Conservation (phyloP, 2,329 filamentous ascomycete species). For the Penicillium italicum region DNA sequence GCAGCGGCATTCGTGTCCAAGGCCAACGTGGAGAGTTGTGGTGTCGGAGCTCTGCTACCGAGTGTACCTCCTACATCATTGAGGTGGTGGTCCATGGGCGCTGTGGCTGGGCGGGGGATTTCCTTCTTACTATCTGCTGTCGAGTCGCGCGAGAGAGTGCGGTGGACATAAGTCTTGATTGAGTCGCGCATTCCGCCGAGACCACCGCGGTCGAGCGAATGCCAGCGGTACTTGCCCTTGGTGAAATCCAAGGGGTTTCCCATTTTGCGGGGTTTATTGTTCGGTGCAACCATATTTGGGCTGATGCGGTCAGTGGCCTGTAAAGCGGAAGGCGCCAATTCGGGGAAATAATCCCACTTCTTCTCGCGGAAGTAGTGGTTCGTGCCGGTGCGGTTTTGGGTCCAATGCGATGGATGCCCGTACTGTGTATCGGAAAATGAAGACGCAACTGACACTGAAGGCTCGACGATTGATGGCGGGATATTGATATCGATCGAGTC, state of each 20-base stretch:
- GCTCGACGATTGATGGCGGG: background rate
- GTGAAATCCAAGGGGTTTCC: constrained; percentile 24
- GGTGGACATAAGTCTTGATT: constrained; percentile 36
- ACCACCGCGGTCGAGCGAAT: constrained; percentile 24
- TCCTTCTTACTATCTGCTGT: constrained; percentile 19
- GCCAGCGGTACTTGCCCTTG: constrained; percentile 19
- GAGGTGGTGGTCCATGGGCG: constrained; percentile 1
- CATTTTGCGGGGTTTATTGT: constrained; percentile 23
- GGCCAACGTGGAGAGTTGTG: background rate
- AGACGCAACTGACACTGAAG: background rate
- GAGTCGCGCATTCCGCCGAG: constrained; percentile 31
- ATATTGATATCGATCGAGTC: constrained; percentile 17
- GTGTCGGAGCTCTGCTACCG: background rate
- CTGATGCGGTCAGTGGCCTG: constrained; percentile 13
- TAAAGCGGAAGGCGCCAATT: constrained; percentile 32
- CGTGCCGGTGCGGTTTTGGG: constrained; percentile 20
- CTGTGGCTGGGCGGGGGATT: constrained; percentile 14
- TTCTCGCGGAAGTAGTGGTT: constrained; percentile 42
- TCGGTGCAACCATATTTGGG: constrained; percentile 6
- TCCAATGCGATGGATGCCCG: constrained; percentile 22
- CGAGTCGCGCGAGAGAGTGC: constrained; percentile 28
- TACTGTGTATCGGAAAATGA: constrained; percentile 24
- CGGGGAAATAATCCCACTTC: constrained; percentile 43
- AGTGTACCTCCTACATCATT: background rate
- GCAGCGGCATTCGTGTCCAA: background rate